A percentile compares a stretch with the other conserved stretches of the same genome.
Evolutionary conservation across 148 eudicot genomes (phyloP).

Genomic region (Cornus florida): DNA sequence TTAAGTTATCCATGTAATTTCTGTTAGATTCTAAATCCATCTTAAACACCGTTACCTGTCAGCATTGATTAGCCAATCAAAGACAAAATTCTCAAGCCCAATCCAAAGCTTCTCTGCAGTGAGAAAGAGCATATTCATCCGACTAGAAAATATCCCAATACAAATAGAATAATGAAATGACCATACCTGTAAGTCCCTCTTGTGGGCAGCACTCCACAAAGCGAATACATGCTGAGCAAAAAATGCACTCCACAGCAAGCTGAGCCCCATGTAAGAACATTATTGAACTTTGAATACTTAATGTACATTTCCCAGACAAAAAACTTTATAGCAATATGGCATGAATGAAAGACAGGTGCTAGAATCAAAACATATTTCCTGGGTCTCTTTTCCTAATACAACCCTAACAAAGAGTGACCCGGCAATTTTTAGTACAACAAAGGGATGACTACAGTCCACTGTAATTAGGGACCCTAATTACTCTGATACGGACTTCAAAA

Average conservation of each 20-base stretch:
- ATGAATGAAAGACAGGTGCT: background rate
- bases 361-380: constrained; percentile 5
- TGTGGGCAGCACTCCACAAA: constrained; percentile 98
- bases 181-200: constrained; percentile 95
- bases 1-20: background rate
- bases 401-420: background rate
- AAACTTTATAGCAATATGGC: background rate
- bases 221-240: constrained; percentile 99
- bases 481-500: too few species aligned
- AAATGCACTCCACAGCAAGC: constrained; percentile 99
- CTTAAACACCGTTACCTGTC: constrained; percentile 67
- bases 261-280: constrained; percentile 31
- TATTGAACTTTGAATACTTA: background rate
- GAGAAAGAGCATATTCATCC: constrained; percentile 14
- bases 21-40: constrained; percentile 8
- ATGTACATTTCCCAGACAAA: background rate
- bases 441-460: too few species aligned
- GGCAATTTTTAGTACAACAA: background rate
- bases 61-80: constrained; percentile 98
- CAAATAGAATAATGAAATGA: constrained; percentile 8
- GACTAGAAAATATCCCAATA: constrained; percentile 12
- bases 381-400: background rate
- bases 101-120: constrained; percentile 94
- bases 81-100: constrained; percentile 97
- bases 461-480: too few species aligned